phyloP scores from a whole-genome alignment of 768 basidiomycete species.

The Lactarius sp. region DNA sequence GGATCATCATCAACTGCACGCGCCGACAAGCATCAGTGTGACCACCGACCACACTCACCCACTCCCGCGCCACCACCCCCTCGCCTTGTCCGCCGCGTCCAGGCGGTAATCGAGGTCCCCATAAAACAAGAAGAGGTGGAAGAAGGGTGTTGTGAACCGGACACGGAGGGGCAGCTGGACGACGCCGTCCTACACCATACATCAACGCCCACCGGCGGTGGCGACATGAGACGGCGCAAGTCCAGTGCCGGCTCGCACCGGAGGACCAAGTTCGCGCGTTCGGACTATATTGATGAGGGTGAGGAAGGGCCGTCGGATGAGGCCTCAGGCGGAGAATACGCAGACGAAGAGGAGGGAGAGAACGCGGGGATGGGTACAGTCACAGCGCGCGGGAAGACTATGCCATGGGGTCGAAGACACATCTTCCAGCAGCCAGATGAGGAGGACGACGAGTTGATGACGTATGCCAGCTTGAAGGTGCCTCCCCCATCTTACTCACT shows the following conservation, averaged over 20 bases:
- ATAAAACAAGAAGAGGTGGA: conserved; percentile 22
- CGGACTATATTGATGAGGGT: conserved; percentile 44
- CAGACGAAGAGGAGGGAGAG: conserved; percentile 23
- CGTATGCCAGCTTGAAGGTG: conserved; percentile 49
- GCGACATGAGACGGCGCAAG: conserved; percentile 33
- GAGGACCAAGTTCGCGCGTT: conserved; percentile 19
- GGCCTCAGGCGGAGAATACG: conserved; percentile 10
- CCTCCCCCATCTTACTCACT: conserved; percentile 1
- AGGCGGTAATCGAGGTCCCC: conserved; percentile 31
- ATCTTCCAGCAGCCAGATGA: conserved; percentile 30
- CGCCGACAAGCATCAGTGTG: no score
- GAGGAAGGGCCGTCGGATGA: conserved; percentile 30
- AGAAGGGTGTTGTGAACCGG: conserved; percentile 30
- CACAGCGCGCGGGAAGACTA: background rate
- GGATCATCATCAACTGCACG: no score
- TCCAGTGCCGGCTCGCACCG: conserved; percentile 19
- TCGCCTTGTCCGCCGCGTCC: no score
- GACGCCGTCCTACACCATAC: background rate
- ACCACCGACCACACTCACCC: no score
- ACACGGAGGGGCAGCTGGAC: background rate
- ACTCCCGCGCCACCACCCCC: no score
- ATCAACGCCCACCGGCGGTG: background rate
- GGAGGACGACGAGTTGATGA: conserved; percentile 58
- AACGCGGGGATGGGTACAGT: background rate
- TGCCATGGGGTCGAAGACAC: conserved; percentile 21